These are phyloP conservation scores for Alternaria triticimaculans DNA, from an alignment of 2,329 filamentous ascomycete species.

Conservation along the genomic window DNA sequence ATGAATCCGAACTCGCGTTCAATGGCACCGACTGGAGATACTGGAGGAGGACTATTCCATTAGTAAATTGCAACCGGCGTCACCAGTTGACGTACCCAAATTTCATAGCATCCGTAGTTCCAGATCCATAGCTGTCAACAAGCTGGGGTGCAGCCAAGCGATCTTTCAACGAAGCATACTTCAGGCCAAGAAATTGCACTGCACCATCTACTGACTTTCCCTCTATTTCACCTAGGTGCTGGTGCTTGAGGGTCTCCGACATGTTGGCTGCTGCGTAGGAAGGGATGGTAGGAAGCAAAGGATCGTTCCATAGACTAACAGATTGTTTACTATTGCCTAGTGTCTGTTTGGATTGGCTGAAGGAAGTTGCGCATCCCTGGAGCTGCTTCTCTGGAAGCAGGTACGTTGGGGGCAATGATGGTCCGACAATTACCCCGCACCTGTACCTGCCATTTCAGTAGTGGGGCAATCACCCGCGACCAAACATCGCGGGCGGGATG, in stretches of 20 bases:
- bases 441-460: background rate
- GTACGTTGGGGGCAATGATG: background rate
- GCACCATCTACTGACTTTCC: constrained; percentile 35
- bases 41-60: constrained; percentile 37
- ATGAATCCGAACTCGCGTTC: constrained; percentile 58
- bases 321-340: background rate
- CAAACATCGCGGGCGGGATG: background rate
- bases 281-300: background rate
- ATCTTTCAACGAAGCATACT: constrained; percentile 49
- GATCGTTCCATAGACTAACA: background rate
- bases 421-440: constrained; percentile 13
- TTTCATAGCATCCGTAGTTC: constrained; percentile 41
- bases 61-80: background rate
- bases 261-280: constrained; percentile 12
- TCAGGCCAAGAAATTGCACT: constrained; percentile 47
- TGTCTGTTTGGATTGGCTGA: background rate
- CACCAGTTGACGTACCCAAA: constrained; percentile 39
- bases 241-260: constrained; percentile 30
- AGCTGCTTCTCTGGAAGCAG: background rate
- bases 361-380: background rate
- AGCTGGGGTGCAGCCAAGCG: constrained; percentile 46
- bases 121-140: constrained; percentile 30
- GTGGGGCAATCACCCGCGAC: constrained; percentile 8
- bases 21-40: constrained; percentile 51
- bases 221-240: constrained; percentile 30